Evolutionary conservation across 1,139 yeast species (phyloP).

Genomic region (Kurtzmaniella quercitrusa): DNA sequence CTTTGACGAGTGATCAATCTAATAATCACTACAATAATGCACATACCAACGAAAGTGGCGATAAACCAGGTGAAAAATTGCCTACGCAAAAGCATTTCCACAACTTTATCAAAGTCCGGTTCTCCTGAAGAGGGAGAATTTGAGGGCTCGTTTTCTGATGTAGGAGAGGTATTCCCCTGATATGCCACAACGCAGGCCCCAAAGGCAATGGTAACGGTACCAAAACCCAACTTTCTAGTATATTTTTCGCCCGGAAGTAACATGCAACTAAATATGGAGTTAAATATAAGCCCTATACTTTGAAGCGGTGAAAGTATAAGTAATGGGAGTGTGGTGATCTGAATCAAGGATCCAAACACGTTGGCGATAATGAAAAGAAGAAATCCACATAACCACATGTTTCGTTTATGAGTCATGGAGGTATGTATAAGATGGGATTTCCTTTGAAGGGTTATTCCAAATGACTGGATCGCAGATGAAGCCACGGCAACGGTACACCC

Average conservation of each 20-base stretch:
- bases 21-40: slow-evolving; percentile 22
- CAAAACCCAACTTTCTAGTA: slow-evolving; percentile 52
- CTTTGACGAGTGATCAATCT: slow-evolving; percentile 13
- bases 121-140: slow-evolving; percentile 14
- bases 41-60: slow-evolving; percentile 29
- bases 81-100: slow-evolving; percentile 23
- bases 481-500: slow-evolving; percentile 76
- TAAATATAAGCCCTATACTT: slow-evolving; percentile 83
- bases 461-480: slow-evolving; percentile 77
- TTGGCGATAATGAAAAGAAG: slow-evolving; percentile 68
- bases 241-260: slow-evolving; percentile 66
- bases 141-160: slow-evolving; percentile 10
- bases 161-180: slow-evolving; percentile 44
- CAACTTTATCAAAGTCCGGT: slow-evolving; percentile 23
- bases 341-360: slow-evolving; percentile 76
- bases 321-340: slow-evolving; percentile 78
- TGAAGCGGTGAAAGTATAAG: slow-evolving; percentile 80
- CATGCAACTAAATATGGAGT: slow-evolving; percentile 66
- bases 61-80: slow-evolving; percentile 38
- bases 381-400: slow-evolving; percentile 77
- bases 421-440: slow-evolving; percentile 56
- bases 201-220: slow-evolving; percentile 63
- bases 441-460: slow-evolving; percentile 81
- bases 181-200: slow-evolving; percentile 84
- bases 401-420: slow-evolving; percentile 37